A percentile compares a stretch with the other conserved stretches of the same genome.
Conservation (phyloP, 495 filamentous ascomycete genomes). For the Xylaria nigripes region DNA sequence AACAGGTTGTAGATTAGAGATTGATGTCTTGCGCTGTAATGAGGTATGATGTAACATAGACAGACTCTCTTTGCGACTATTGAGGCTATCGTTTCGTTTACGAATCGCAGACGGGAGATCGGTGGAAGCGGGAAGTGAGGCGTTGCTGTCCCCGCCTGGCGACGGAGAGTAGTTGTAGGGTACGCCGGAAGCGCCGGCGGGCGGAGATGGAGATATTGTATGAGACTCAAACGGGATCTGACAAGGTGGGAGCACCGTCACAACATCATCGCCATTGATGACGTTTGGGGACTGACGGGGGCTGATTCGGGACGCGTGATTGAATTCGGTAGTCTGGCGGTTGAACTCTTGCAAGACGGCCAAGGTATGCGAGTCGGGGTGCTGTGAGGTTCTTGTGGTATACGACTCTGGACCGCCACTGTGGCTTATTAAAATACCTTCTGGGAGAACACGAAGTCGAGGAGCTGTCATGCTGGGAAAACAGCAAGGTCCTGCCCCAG, state of each 20-base stretch:
- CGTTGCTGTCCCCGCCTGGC: slow-evolving; percentile 13
- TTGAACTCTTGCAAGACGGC: slow-evolving; percentile 21
- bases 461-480: slow-evolving; percentile 9
- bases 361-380: slow-evolving; percentile 12
- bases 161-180: slow-evolving; percentile 14
- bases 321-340: slow-evolving; percentile 14
- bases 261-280: slow-evolving; percentile 16
- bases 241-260: slow-evolving; percentile 10
- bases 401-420: slow-evolving; percentile 8
- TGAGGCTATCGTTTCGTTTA: slow-evolving; percentile 18
- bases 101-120: slow-evolving; percentile 24
- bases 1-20: slow-evolving; percentile 34
- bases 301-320: slow-evolving; percentile 8
- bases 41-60: slow-evolving; percentile 22
- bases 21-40: slow-evolving; percentile 33
- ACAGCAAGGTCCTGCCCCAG: not conserved
- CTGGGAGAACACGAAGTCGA: slow-evolving; percentile 12
- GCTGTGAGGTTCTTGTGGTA: slow-evolving; percentile 5
- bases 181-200: slow-evolving; percentile 9
- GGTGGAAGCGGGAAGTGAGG: slow-evolving; percentile 28
- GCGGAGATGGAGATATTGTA: slow-evolving; percentile 22
- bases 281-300: not conserved
- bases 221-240: slow-evolving; percentile 23
- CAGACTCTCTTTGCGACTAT: slow-evolving; percentile 19
- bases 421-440: slow-evolving; percentile 14